Evolutionary conservation across 306 rosid species (phyloP).

Genomic region (Alnus rubra): DNA sequence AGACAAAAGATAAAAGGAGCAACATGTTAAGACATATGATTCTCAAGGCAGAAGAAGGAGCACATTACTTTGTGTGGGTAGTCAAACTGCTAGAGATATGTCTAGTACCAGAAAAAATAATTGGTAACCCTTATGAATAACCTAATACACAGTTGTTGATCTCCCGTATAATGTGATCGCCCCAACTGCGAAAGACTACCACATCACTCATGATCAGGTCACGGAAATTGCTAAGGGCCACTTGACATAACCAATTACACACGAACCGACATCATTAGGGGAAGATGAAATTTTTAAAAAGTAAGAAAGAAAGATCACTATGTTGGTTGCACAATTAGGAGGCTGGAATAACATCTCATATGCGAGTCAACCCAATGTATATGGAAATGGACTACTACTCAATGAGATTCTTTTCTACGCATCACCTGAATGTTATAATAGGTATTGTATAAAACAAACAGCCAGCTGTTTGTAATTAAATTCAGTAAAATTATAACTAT

Average conservation of each 20-base stretch:
- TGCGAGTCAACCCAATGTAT: background rate
- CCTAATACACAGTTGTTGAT: constrained; percentile 12
- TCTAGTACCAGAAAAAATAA: constrained; percentile 13
- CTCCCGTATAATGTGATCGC: background rate
- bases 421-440: background rate
- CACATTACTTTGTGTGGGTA: constrained; percentile 2
- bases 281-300: background rate
- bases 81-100: constrained; percentile 14
- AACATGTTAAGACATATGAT: constrained; percentile 3
- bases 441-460: too few species aligned
- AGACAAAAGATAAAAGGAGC: constrained; percentile 18
- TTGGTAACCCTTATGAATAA: constrained; percentile 2
- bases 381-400: background rate
- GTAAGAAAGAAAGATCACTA: background rate
- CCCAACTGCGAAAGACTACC: background rate
- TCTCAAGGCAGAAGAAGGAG: constrained; percentile 9
- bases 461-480: too few species aligned
- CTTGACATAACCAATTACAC: background rate
- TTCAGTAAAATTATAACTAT: too few species aligned
- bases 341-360: background rate
- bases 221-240: background rate
- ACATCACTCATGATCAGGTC: background rate
- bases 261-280: background rate
- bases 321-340: background rate
- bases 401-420: background rate